phyloP scores from a whole-genome alignment of 768 basidiomycete genomes.

The Xerocomellus intermedius region DNA sequence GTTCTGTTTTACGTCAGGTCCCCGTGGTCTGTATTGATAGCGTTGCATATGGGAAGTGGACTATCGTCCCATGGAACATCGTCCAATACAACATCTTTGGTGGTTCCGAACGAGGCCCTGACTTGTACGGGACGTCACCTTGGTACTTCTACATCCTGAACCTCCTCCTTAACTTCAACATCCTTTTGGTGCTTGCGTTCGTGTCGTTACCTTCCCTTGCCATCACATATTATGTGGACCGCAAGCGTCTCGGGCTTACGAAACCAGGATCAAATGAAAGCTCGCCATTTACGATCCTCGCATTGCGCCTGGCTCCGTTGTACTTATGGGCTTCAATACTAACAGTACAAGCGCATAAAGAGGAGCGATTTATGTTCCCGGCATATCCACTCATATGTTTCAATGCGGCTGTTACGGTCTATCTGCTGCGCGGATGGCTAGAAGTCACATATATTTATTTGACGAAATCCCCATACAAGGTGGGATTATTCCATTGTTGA shows the following conservation, averaged over 20 bases:
- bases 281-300: slow-evolving; percentile 77
- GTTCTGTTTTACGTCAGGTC: slow-evolving; percentile 48
- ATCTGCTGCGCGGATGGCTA: slow-evolving; percentile 82
- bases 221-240: slow-evolving; percentile 73
- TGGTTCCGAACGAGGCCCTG: slow-evolving; percentile 74
- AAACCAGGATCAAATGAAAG: slow-evolving; percentile 55
- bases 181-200: slow-evolving; percentile 77
- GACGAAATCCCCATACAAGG: slow-evolving; percentile 84
- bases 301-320: slow-evolving; percentile 77
- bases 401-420: slow-evolving; percentile 89
- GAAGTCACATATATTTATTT: slow-evolving; percentile 71
- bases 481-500: slow-evolving; percentile 36
- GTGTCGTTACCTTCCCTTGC: slow-evolving; percentile 74
- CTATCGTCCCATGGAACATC: slow-evolving; percentile 91
- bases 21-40: slow-evolving; percentile 85
- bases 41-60: slow-evolving; percentile 76
- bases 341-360: slow-evolving; percentile 86
- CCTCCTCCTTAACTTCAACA: slow-evolving; percentile 92
- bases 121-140: slow-evolving; percentile 90
- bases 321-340: slow-evolving; percentile 90
- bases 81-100: slow-evolving; percentile 92
- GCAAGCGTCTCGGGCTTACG: slow-evolving; percentile 64
- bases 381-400: slow-evolving; percentile 89
- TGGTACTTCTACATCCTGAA: slow-evolving; percentile 86
- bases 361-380: slow-evolving; percentile 98